Evolutionary conservation across 345 rosid genomes (phyloP).

Genomic region (Carallia brachiata): DNA sequence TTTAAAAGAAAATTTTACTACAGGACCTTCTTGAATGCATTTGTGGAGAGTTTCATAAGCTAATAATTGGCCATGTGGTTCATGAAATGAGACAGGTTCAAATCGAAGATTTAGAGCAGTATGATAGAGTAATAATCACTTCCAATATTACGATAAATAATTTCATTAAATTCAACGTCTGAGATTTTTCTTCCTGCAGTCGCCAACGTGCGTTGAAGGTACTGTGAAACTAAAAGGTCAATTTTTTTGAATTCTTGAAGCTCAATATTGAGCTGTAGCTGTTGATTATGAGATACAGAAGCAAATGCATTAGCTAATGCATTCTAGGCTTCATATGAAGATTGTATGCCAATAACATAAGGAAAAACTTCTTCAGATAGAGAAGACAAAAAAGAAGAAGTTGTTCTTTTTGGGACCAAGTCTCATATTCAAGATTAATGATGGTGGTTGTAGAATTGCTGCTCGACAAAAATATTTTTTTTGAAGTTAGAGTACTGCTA

Average conservation of each 20-base stretch:
- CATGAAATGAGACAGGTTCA: background rate
- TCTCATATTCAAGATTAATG: background rate
- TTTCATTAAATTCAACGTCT: background rate
- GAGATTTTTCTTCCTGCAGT: background rate
- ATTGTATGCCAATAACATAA: background rate
- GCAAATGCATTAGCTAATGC: background rate
- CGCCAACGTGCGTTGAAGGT: background rate
- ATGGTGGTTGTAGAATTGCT: background rate
- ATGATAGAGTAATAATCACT: background rate
- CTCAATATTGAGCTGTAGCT: background rate
- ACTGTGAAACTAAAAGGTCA: background rate
- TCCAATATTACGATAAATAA: background rate
- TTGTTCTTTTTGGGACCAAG: background rate
- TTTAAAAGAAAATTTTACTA: background rate
- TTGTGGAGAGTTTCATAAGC: background rate
- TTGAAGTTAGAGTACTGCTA: background rate
- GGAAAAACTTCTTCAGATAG: background rate
- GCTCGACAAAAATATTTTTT: too few relatives aligned
- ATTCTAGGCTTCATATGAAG: background rate
- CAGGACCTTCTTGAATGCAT: background rate
- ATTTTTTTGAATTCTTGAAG: background rate
- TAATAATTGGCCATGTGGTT: background rate
- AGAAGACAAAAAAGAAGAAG: background rate
- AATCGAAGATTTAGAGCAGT: background rate
- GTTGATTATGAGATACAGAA: background rate